Base-by-base conservation (phyloP, 306 rosid genomes). In the Cotoneaster glaucophyllus region DNA sequence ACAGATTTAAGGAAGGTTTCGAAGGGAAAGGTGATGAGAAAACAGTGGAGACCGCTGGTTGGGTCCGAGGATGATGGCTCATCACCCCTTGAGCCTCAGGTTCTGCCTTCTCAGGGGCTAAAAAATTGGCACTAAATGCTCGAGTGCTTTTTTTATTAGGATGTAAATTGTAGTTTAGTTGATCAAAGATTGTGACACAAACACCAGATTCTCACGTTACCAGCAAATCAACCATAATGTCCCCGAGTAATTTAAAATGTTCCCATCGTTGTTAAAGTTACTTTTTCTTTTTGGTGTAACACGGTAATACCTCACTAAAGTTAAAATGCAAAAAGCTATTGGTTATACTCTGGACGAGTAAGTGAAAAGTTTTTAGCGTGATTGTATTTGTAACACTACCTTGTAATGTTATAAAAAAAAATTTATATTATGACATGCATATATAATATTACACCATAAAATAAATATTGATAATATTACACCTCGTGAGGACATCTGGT, bases 1-100 rank as follows among this genome's bases (percentile, higher is more conserved):
- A 92, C 64, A 86, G 72, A 86, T 95, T 83, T 84, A 92, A 84
- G 79, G 82, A 77, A 76, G 97, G 97, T 44, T 95, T 95, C 61
- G 62, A 80, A 76, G 87, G 70, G 32, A 82, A 77, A 9, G 86
- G 84, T 8, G 88, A 83, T 11, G 87, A 80, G 69, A 88, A 91
- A 82, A 63, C 69, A 8, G 74, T 32, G 28, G 90, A 86, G 74
- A 25, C 82, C 88, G 3, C 64, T 71, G 8, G 66, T 71, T 43
- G 80, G 44, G 43, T 65, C 83, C 14, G 92, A 87, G 77, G 95
- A 88, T 22, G 88, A 78, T 19, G 89, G 91, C 11, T 75, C 89
- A 64, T 24, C 93, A 28, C 87, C 96, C 13, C 71, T 90, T 45
- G 91, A 87, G 28, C 98, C 97, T 21, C 88, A 90, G 82, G 96